Conservation (phyloP, 2,329 filamentous ascomycete species). For the Cladosporium velox region DNA sequence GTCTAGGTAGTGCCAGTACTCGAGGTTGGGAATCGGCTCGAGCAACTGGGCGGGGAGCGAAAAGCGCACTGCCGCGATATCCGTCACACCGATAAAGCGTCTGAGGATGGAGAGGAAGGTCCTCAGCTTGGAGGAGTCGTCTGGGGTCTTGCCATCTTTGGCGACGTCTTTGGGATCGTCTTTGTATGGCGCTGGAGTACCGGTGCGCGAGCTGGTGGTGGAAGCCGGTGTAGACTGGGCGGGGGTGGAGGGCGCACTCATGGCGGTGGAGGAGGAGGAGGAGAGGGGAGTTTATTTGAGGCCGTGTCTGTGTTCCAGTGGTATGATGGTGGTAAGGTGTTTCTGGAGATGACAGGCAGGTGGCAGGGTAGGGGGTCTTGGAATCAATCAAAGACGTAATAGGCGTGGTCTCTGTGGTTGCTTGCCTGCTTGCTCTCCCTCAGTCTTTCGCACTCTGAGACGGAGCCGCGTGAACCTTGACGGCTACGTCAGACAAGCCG, state of each 20-base stretch:
- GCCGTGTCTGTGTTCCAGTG: background rate
- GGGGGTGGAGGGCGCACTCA: constrained; percentile 21
- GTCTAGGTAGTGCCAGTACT: constrained; percentile 99
- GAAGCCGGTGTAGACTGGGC: constrained; percentile 24
- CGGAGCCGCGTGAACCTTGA: constrained; percentile 3
- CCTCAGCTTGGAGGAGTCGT: constrained; percentile 84
- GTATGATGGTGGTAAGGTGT: background rate
- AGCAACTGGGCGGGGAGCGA: constrained; percentile 93
- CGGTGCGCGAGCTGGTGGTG: constrained; percentile 24
- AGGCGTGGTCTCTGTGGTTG: background rate
- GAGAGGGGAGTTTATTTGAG: background rate
- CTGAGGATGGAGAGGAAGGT: constrained; percentile 85
- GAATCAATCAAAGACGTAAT: background rate
- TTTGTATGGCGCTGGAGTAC: constrained; percentile 25
- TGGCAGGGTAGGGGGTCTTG: background rate
- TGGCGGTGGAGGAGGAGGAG: constrained; percentile 7
- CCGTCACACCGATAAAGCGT: constrained; percentile 93
- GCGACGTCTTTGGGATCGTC: constrained; percentile 20
- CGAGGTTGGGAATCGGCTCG: constrained; percentile 93
- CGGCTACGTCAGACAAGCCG: constrained; percentile 3
- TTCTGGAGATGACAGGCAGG: background rate
- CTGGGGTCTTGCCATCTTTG: constrained; percentile 53
- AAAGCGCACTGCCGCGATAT: constrained; percentile 94
- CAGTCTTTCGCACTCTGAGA: background rate
- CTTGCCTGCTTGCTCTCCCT: background rate